Conservation (phyloP, 2,329 filamentous ascomycete species). For the Fusarium napiforme region DNA sequence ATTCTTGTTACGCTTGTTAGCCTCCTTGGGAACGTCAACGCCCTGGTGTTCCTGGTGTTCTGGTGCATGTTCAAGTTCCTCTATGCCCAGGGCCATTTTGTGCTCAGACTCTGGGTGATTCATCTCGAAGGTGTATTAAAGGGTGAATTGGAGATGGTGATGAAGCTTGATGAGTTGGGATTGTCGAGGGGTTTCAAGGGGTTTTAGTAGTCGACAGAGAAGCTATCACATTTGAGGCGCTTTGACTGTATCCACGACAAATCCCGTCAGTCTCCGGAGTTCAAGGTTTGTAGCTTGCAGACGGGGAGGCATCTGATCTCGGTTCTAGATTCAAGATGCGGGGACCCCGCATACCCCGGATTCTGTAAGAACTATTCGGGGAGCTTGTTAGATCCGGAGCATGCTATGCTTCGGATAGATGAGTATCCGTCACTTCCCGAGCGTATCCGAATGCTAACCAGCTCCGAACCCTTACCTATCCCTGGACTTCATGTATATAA, state of each 20-base stretch:
- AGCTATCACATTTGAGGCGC: not conserved
- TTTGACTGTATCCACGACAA: not conserved
- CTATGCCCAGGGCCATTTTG: not conserved
- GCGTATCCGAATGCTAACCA: not conserved
- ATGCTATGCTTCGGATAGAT: not conserved
- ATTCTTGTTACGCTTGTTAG: not conserved
- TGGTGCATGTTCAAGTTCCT: slow-evolving; percentile 1
- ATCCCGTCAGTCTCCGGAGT: slow-evolving; percentile 1
- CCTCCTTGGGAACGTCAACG: not conserved
- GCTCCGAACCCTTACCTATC: too few species aligned
- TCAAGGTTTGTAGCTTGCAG: not conserved
- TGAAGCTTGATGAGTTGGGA: not conserved
- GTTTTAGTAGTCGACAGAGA: not conserved
- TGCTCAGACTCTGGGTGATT: not conserved
- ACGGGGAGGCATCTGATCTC: not conserved
- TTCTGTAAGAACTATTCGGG: not conserved
- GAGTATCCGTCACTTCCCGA: not conserved
- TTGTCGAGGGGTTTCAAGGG: too few species aligned
- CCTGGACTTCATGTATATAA: not conserved
- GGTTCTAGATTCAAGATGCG: not conserved
- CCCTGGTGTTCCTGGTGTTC: not conserved
- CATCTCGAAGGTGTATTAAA: not conserved
- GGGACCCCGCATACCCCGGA: slow-evolving; percentile 5
- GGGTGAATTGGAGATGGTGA: not conserved
- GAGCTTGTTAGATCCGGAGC: not conserved